Percentiles rank a stretch among this genome's conserved stretches.
Evolutionary conservation across 2,329 filamentous ascomycete genomes (phyloP).

Genomic region (Cytospora schulzeri): DNA sequence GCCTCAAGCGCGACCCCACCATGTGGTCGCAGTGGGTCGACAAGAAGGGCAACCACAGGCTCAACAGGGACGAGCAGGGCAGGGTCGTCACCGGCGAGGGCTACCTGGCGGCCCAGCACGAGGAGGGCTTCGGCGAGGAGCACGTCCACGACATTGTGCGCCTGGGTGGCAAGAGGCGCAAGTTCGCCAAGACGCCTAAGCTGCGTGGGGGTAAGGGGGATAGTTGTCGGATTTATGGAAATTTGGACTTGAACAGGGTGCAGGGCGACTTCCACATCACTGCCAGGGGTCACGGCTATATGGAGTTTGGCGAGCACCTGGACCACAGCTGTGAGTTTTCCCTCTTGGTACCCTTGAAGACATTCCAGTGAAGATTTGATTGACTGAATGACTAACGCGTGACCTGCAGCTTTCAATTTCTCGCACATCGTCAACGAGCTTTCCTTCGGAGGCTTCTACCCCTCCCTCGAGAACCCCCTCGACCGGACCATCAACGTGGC

Average conservation of each 20-base stretch:
- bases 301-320: conserved; percentile 75
- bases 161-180: conserved; percentile 63
- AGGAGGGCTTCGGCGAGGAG: conserved; percentile 74
- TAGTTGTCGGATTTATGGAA: conserved; percentile 88
- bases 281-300: conserved; percentile 91
- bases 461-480: conserved; percentile 88
- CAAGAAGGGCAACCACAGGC: conserved; percentile 63
- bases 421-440: conserved; percentile 94
- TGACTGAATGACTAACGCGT: not conserved
- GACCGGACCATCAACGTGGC: conserved; percentile 84
- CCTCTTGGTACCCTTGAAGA: not conserved
- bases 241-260: conserved; percentile 90
- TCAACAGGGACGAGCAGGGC: conserved; percentile 59
- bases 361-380: not conserved
- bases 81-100: conserved; percentile 59
- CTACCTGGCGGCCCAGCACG: conserved; percentile 54
- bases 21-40: conserved; percentile 82
- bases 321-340: conserved; percentile 71
- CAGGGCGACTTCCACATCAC: conserved; percentile 99
- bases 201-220: conserved; percentile 60
- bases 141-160: conserved; percentile 91
- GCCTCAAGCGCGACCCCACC: conserved; percentile 75
- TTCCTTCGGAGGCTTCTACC: conserved; percentile 96
- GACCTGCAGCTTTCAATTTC: conserved; percentile 84
- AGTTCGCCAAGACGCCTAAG: conserved; percentile 75